A percentile compares a stretch with the other conserved stretches of the same genome.
Conservation (phyloP, 805 yeast genomes). For the Candida koratica region DNA sequence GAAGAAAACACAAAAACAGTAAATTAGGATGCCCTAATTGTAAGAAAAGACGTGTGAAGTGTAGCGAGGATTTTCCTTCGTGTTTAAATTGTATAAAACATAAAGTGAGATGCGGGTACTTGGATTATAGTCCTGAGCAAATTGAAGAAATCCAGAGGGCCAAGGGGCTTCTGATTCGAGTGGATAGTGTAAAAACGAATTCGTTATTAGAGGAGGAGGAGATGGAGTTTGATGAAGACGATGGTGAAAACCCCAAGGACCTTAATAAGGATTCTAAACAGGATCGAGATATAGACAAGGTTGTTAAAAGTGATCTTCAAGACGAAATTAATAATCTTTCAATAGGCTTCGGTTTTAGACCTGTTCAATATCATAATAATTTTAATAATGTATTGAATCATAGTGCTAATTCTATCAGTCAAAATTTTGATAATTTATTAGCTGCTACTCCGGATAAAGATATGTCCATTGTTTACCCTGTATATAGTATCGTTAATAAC, state of each 20-base stretch:
- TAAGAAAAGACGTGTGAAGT: constrained; percentile 48
- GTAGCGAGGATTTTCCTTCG: constrained; percentile 39
- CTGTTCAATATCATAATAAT: constrained; percentile 8
- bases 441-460: constrained; percentile 19
- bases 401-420: constrained; percentile 18
- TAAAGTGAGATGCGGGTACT: constrained; percentile 36
- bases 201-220: not conserved
- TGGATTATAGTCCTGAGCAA: constrained; percentile 31
- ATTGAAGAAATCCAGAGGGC: constrained; percentile 23
- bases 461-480: constrained; percentile 35
- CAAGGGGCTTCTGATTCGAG: constrained; percentile 11
- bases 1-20: constrained; percentile 33
- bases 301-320: constrained; percentile 6
- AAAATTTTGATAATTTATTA: constrained; percentile 33
- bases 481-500: constrained; percentile 24
- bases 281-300: constrained; percentile 1
- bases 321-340: constrained; percentile 14
- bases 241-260: not conserved
- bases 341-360: constrained; percentile 2
- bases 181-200: not conserved
- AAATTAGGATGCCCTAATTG: constrained; percentile 48
- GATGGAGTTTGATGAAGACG: not conserved
- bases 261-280: not conserved
- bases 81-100: constrained; percentile 40
- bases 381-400: constrained; percentile 14